Percentiles rank a stretch among this genome's conserved stretches.
phyloP scores from a whole-genome alignment of 2,329 filamentous ascomycete genomes.

The Hawksworthiomyces lignivorus region DNA sequence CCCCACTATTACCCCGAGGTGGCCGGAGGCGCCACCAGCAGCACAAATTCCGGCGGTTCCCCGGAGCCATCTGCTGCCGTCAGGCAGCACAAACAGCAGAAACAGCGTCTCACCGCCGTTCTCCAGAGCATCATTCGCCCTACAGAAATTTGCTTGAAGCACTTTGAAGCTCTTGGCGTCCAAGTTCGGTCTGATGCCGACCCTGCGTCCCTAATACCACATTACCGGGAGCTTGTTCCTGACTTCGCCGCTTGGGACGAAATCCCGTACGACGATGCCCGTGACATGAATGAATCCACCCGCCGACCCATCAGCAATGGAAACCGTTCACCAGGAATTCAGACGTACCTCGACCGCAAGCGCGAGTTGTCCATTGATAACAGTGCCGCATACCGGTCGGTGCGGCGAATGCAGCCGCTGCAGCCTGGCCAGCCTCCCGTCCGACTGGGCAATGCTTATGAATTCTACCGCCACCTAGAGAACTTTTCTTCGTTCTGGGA shows the following conservation, averaged over 20 bases:
- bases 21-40: conserved; percentile 9
- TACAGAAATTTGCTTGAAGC: conserved; percentile 36
- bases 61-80: background rate
- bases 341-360: conserved; percentile 50
- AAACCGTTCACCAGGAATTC: conserved; percentile 47
- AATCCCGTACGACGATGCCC: conserved; percentile 41
- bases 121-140: conserved; percentile 49
- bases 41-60: background rate
- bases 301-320: conserved; percentile 44
- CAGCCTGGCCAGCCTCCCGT: conserved; percentile 45
- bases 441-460: conserved; percentile 55
- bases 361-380: conserved; percentile 50
- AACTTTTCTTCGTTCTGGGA: conserved; percentile 53
- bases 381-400: conserved; percentile 51
- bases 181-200: conserved; percentile 44
- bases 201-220: conserved; percentile 45
- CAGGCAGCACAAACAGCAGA: conserved; percentile 5
- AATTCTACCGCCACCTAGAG: conserved; percentile 58
- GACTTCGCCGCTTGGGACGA: conserved; percentile 45
- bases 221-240: conserved; percentile 41
- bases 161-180: conserved; percentile 51
- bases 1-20: conserved; percentile 33
- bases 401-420: conserved; percentile 46
- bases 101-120: conserved; percentile 37
- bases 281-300: conserved; percentile 39